Percentiles rank a stretch among this genome's conserved stretches.
These are phyloP conservation scores for Ajuga chamaepitys DNA, from an alignment of 257 asterid genomes.

Conservation along the genomic window DNA sequence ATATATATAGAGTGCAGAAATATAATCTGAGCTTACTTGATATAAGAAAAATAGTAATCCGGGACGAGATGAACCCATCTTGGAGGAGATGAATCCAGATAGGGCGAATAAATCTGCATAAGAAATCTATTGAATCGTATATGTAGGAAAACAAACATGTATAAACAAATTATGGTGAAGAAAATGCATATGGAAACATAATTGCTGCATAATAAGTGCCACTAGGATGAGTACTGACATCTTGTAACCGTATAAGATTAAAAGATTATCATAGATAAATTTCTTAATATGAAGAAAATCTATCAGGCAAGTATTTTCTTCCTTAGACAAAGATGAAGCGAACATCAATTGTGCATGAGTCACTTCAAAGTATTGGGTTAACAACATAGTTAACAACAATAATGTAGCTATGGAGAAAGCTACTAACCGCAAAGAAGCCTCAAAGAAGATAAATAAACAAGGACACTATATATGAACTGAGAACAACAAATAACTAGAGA, in stretches of 20 bases:
- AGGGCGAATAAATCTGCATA: conserved; percentile 88
- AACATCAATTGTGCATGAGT: too few relatives aligned
- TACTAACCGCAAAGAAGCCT: too few relatives aligned
- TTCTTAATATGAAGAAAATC: background rate
- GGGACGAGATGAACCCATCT: conserved; percentile 95
- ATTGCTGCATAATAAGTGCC: background rate
- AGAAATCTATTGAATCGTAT: conserved; percentile 11
- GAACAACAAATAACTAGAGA: too few relatives aligned
- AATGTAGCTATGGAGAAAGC: too few relatives aligned
- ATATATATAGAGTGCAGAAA: background rate
- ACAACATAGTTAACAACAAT: too few relatives aligned
- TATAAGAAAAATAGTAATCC: conserved; percentile 88
- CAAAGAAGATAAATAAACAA: too few relatives aligned
- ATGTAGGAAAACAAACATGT: background rate
- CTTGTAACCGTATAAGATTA: background rate
- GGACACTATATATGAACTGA: too few relatives aligned
- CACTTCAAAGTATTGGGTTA: too few relatives aligned
- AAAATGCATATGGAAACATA: background rate
- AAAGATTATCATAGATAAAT: background rate
- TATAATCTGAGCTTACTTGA: conserved; percentile 48
- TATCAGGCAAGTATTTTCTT: background rate
- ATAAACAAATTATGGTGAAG: background rate
- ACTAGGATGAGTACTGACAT: background rate
- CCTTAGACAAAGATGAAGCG: too few relatives aligned
- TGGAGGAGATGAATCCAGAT: conserved; percentile 88